Base-by-base conservation (phyloP, 192 early-diverging fungal species). In the Backusella australiensis region DNA sequence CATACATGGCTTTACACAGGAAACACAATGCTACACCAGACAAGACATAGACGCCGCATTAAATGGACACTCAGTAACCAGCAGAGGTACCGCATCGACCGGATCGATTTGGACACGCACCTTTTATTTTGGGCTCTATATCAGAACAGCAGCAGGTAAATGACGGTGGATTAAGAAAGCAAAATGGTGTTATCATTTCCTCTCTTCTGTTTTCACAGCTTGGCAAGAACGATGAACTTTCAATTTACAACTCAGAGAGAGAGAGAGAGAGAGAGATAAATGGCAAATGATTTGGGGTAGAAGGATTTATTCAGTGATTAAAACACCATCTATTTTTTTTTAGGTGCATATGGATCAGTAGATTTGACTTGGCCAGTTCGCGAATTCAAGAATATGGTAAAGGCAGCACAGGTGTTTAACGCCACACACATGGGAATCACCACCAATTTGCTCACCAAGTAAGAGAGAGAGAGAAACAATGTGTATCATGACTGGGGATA, bases 1-100 rank as follows among this genome's bases (percentile, higher is more conserved):
- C 75, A 90, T 91, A 71, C 89, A 94, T 76, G 84, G 89, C 70
- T 88, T 89, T 56, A 86, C 92, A 42, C 84, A 87, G 29, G 26
- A 65, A 68, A 46, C 19, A 38, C 3, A 19, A 1, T 44, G 74
- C 53, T 52, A 26, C 44, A 6, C 6, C 5, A 35, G 6, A n/a
- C 19, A 46, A 15, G 66, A 38, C 17, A 69, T 39, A 2, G 46
- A 49, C 23, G 73, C 49, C 5, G 34, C 14, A 53, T 34, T 38
- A 4, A 41, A 19, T 42, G 34, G 19, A 38, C 6, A 36, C 1
- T 19, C 39, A n/a, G 8, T 8, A 46, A 3, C 56, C 56, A 63
- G 1, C 23, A 14, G 4, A 12, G 23, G 29, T 1, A 19, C 6
- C 26, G 14, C 2, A 32, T 19, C 14, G 21, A 29, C 7, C 19